Evolutionary conservation across 805 yeast species (phyloP), one percentile per base, ranked within the genome.

Genomic region (Pichia rugopelliculosa): DNA sequence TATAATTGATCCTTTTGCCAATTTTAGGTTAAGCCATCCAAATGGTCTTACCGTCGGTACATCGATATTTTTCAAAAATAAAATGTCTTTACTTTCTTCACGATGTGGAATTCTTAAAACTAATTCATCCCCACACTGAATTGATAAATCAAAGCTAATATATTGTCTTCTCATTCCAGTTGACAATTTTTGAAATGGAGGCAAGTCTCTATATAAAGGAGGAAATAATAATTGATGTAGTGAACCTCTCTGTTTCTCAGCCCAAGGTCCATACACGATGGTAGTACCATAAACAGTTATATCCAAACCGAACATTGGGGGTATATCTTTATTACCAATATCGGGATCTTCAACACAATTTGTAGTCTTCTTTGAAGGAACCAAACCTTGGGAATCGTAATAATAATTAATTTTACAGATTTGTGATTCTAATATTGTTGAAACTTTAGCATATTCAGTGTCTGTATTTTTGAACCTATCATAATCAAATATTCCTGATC

Each of bases 241-340:
- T 1, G 80, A 75, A 2, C 71, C 72, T 17, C 96, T 63, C 62
- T 93, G 95, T 34, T 91, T 78, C 50, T 93, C 95, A 0, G 96
- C 86, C 96, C 97, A 91, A 0, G 99, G 96, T 0, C 99, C 99
- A 59, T 87, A 90, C 55, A 83, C 83, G 1, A 88, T 66, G 0
- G 86, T 80, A 0, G 88, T 80, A 46, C 76, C 74, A 2, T 75
- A 71, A 2, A 87, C 53, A 13, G 70, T 71, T 9, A 90, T 44
- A 45, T 83, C 83, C 8, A 83, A 55, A 0, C 90, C 90, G 59
- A 73, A 70, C 41, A 68, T 70, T 1, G 89, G 89, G 0, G 83
- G 68, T 4, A 72, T 53, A 4, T 80, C 85, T 30, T 76, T 71
- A 50, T 79, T 77, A 5, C 84, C 84, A 30, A 81, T 66, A 53